A percentile compares a stretch with the other conserved stretches of the same genome.
Evolutionary conservation across 2,329 filamentous ascomycete species (phyloP).

Genomic region (Chrysoporthe cubensis): DNA sequence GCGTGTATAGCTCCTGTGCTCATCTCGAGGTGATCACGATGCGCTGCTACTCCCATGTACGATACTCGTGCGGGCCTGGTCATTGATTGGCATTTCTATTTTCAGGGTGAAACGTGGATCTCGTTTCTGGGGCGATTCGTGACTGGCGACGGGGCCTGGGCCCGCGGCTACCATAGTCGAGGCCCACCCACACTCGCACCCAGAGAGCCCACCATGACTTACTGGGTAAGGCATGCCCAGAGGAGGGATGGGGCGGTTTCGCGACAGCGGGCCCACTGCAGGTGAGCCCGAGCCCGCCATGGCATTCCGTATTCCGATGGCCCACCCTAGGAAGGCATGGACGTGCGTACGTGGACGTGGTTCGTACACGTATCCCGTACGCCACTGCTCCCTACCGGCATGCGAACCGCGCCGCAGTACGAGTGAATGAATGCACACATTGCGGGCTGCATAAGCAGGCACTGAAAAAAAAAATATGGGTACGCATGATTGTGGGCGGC

Average conservation of each 20-base stretch:
- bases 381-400: not conserved
- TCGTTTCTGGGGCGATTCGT: constrained; percentile 23
- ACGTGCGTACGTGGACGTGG: not conserved
- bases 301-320: no score
- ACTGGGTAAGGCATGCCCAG: no score
- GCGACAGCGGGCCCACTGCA: constrained; percentile 2
- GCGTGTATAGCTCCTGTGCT: no score
- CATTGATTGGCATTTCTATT: constrained; percentile 25
- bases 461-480: not conserved
- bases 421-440: not conserved
- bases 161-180: not conserved
- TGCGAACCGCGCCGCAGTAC: not conserved
- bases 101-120: constrained; percentile 29
- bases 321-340: not conserved
- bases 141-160: constrained; percentile 14
- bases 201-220: no score
- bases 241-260: not conserved
- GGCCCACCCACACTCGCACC: not conserved
- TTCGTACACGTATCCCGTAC: not conserved
- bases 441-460: not conserved
- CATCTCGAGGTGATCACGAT: not conserved
- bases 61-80: not conserved
- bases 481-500: not conserved
- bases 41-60: not conserved
- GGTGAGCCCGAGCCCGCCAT: no score